Evolutionary conservation across 2,329 filamentous ascomycete genomes (phyloP).

Genomic region (Colletotrichum tabaci): DNA sequence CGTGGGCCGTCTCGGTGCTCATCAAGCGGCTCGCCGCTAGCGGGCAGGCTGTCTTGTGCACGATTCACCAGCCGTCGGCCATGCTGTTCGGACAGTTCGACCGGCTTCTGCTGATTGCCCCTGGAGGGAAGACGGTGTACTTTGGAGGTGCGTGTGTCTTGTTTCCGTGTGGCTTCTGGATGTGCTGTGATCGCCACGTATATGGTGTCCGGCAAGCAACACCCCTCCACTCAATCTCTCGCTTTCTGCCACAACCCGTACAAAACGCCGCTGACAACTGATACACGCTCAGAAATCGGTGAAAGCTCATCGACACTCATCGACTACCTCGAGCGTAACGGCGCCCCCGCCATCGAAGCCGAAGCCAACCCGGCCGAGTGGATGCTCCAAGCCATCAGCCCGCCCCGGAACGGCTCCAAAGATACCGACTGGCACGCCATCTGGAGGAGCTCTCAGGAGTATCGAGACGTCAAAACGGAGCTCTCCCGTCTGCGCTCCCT

Average conservation of each 20-base stretch:
- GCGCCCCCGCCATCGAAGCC: slow-evolving; percentile 65
- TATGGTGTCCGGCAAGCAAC: no score
- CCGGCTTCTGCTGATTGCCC: slow-evolving; percentile 67
- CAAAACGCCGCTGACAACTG: no score
- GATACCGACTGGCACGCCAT: slow-evolving; percentile 56
- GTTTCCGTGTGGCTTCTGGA: no score
- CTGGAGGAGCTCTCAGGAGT: slow-evolving; percentile 52
- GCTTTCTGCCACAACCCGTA: no score
- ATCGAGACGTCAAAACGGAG: slow-evolving; percentile 47
- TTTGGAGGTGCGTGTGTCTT: slow-evolving; percentile 64
- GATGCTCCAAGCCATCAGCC: slow-evolving; percentile 66
- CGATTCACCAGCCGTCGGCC: slow-evolving; percentile 63
- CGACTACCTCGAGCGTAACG: slow-evolving; percentile 73
- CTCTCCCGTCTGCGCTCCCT: slow-evolving; percentile 44
- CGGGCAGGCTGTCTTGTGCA: slow-evolving; percentile 61
- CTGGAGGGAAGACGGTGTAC: slow-evolving; percentile 71
- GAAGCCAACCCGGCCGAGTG: slow-evolving; percentile 77
- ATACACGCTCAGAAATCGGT: slow-evolving; percentile 42
- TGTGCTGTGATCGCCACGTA: no score
- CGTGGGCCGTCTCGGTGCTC: slow-evolving; percentile 80
- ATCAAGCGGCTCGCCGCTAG: slow-evolving; percentile 73
- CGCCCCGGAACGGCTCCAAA: slow-evolving; percentile 50
- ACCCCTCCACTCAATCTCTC: no score
- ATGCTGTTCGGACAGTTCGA: slow-evolving; percentile 65
- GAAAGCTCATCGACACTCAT: slow-evolving; percentile 63